phyloP scores from a whole-genome alignment of 306 rosid genomes.

The Begonia loranthoides region DNA sequence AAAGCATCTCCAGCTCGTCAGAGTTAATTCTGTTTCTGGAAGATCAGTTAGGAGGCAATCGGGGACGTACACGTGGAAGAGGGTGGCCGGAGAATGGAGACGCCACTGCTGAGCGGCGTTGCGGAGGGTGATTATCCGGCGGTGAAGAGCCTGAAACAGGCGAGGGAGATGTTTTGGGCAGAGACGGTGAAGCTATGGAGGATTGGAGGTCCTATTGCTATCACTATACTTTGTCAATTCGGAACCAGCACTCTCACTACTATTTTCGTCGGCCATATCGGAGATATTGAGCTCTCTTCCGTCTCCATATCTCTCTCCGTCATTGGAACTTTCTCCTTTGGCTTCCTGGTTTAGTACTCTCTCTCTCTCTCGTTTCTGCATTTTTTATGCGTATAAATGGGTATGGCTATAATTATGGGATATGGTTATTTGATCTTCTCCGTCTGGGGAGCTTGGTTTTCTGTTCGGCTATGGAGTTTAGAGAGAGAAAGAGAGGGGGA shows the following conservation, averaged over 20 bases:
- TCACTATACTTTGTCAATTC: conserved; percentile 12
- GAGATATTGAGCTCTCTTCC: conserved; percentile 17
- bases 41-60: neutral
- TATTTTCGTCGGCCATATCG: conserved; percentile 12
- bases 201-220: conserved; percentile 15
- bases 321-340: conserved; percentile 7
- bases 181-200: conserved; percentile 24
- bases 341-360: conserved; percentile 5
- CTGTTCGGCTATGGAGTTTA: neutral
- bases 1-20: too few species aligned
- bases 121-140: conserved; percentile 9
- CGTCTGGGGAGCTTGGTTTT: too few species aligned
- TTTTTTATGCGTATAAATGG: neutral
- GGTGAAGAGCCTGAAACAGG: conserved; percentile 9
- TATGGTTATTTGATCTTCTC: too few species aligned
- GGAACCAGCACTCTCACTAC: conserved; percentile 2
- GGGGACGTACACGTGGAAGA: neutral
- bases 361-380: neutral
- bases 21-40: neutral
- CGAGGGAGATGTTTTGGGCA: conserved; percentile 9
- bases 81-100: conserved; percentile 12
- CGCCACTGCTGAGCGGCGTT: conserved; percentile 7
- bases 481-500: neutral
- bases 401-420: neutral
- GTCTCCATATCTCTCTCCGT: conserved; percentile 8